A percentile compares a stretch with the other conserved stretches of the same genome.
These are phyloP conservation scores for Mrakia blollopis DNA, from an alignment of 768 basidiomycete species.

Conservation along the genomic window DNA sequence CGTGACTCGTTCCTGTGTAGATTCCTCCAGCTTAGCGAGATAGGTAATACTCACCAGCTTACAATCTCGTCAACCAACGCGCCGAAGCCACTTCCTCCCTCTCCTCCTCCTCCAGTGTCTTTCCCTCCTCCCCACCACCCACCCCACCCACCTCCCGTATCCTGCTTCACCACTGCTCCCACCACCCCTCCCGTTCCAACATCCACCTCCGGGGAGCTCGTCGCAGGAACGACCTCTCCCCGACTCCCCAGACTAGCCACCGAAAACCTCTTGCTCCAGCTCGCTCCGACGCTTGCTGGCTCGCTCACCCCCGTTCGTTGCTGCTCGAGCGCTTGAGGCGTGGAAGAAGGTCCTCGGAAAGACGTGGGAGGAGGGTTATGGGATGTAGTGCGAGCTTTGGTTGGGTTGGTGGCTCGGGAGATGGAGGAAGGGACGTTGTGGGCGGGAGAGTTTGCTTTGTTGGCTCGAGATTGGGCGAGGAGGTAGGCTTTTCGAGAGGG, in stretches of 20 bases:
- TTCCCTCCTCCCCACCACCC: constrained; percentile 67
- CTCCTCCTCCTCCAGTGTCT: constrained; percentile 44
- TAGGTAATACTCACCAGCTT: constrained; percentile 60
- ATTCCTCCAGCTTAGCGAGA: too few species aligned
- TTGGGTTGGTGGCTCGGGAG: constrained; percentile 38
- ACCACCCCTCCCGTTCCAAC: neutral
- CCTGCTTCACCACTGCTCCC: constrained; percentile 38
- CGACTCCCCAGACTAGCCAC: constrained; percentile 38
- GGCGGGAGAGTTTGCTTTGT: constrained; percentile 52
- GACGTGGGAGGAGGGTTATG: constrained; percentile 37
- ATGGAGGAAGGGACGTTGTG: constrained; percentile 51
- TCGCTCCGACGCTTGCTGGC: neutral
- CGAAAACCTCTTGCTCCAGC: constrained; percentile 37
- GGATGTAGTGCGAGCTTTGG: constrained; percentile 48
- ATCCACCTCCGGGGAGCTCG: neutral
- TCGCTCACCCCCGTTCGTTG: constrained; percentile 46
- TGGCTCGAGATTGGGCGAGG: constrained; percentile 39
- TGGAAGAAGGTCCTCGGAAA: constrained; percentile 38
- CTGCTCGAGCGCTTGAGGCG: constrained; percentile 49
- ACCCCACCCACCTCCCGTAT: constrained; percentile 69
- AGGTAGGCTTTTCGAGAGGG: constrained; percentile 62
- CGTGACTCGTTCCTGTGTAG: too few species aligned
- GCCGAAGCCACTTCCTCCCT: constrained; percentile 34
- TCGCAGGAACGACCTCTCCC: constrained; percentile 24
- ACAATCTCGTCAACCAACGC: constrained; percentile 32